Evolutionary conservation across 306 rosid species (phyloP).

Genomic region (Quercus gilva): DNA sequence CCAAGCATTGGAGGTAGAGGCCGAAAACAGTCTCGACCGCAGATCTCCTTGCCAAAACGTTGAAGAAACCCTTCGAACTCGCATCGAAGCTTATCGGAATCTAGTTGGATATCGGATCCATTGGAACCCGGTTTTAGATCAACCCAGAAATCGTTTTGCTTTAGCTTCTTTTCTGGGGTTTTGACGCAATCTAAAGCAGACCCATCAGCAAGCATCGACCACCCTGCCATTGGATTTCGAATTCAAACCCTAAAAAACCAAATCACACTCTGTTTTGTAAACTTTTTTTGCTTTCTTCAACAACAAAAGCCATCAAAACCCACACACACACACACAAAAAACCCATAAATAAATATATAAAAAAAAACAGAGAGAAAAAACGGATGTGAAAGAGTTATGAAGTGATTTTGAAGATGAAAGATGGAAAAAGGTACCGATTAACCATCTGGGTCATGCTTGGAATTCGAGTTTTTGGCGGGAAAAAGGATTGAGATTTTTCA

Average conservation of each 20-base stretch:
- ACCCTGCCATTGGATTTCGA: conserved; percentile 47
- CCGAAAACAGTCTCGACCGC: conserved; percentile 3
- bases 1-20: conserved; percentile 49
- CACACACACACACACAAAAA: not conserved
- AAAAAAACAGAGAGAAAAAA: not conserved
- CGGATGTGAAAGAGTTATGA: conserved; percentile 1
- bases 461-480: conserved; percentile 52
- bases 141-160: conserved; percentile 2
- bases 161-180: conserved; percentile 30
- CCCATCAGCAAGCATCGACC: conserved; percentile 34
- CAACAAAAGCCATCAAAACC: not conserved
- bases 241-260: conserved; percentile 50
- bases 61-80: conserved; percentile 37
- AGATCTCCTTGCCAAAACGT: conserved; percentile 29
- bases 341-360: too few species aligned
- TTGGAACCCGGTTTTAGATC: conserved; percentile 24
- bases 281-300: conserved; percentile 2
- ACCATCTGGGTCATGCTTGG: conserved; percentile 31
- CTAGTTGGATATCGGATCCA: conserved; percentile 4
- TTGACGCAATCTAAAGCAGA: conserved; percentile 25
- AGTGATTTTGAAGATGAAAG: conserved; percentile 5
- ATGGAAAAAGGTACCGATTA: conserved; percentile 24
- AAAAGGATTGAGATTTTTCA: conserved; percentile 1
- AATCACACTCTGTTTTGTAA: not conserved
- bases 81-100: conserved; percentile 31